Evolutionary conservation across 208 protist species (phyloP), one percentile per base, ranked within the genome.

Genomic region (Zelonia costaricensis): DNA sequence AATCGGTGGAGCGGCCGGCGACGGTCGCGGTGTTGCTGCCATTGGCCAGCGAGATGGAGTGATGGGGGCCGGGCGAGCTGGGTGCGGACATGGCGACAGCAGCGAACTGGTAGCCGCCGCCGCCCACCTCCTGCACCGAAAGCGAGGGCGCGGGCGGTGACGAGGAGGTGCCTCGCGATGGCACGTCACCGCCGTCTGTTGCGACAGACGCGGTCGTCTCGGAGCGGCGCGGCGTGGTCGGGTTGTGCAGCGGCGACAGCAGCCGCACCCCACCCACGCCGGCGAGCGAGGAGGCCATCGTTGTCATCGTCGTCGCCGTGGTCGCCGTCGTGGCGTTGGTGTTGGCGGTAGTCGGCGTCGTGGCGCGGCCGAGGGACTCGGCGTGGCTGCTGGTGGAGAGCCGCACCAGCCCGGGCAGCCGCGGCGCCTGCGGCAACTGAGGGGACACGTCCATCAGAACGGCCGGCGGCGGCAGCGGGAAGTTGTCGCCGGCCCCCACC

Each of bases 401-500:
- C 6, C 38, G 46, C 44, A 62, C 62, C 8, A 69, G 44, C 52
- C 27, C 25, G 13, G 52, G 62, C 45, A 69, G 53, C 9, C 20
- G 44, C 7, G 25, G 51, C n/a, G n/a, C n/a, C n/a, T n/a, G n/a
- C n/a, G n/a, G n/a, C n/a, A n/a, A n/a, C n/a, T n/a, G n/a, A n/a
- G n/a, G n/a, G n/a, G n/a, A n/a, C n/a, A n/a, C n/a, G n/a, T n/a
- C n/a, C n/a, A n/a, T n/a, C n/a, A n/a, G n/a, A n/a, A n/a, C n/a
- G n/a, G n/a, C n/a, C n/a, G n/a, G n/a, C n/a, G n/a, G n/a, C n/a
- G n/a, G n/a, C n/a, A n/a, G n/a, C n/a, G n/a, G n/a, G n/a, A n/a
- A n/a, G n/a, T n/a, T n/a, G n/a, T n/a, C n/a, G n/a, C n/a, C n/a
- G n/a, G n/a, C n/a, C n/a, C n/a, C n/a, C n/a, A n/a, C n/a, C n/a